phyloP scores from a whole-genome alignment of 345 rosid genomes.

The Eucalyptus tenuipes region DNA sequence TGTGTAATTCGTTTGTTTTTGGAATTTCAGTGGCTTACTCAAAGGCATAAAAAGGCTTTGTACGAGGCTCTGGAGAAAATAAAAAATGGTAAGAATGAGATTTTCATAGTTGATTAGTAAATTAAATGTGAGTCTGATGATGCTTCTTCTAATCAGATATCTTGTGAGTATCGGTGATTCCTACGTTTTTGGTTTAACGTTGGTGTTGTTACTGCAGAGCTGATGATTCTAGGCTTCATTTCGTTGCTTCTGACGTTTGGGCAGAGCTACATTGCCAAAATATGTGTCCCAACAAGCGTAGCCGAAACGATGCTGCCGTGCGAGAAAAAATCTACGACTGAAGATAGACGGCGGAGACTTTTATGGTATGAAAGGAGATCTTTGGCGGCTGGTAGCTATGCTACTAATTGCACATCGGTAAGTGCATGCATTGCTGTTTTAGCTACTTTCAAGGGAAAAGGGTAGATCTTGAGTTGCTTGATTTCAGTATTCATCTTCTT shows the following conservation, averaged over 20 bases:
- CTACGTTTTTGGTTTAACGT: background rate
- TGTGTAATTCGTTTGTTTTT: background rate
- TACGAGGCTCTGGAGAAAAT: slow-evolving; percentile 83
- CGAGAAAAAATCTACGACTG: background rate
- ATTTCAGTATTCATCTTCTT: background rate
- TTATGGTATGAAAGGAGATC: slow-evolving; percentile 47
- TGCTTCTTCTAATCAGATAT: background rate
- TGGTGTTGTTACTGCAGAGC: slow-evolving; percentile 38
- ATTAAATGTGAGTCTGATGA: background rate
- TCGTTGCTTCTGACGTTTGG: slow-evolving; percentile 81
- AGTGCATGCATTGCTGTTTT: background rate
- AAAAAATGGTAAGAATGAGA: slow-evolving; percentile 46
- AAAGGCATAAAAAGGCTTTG: slow-evolving; percentile 69
- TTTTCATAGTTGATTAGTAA: background rate
- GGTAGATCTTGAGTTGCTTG: background rate
- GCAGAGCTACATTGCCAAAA: slow-evolving; percentile 43
- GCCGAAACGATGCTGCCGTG: slow-evolving; percentile 77
- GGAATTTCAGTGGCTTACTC: slow-evolving; percentile 51
- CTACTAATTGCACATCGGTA: slow-evolving; percentile 40
- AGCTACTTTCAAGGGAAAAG: background rate
- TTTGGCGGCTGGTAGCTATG: slow-evolving; percentile 16
- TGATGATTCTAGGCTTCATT: slow-evolving; percentile 93
- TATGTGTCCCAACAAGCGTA: slow-evolving; percentile 50
- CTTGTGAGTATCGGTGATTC: background rate
- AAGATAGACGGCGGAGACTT: slow-evolving; percentile 35